These are phyloP conservation scores for Physaria fendleri DNA, from an alignment of 345 rosid genomes.

Conservation along the genomic window DNA sequence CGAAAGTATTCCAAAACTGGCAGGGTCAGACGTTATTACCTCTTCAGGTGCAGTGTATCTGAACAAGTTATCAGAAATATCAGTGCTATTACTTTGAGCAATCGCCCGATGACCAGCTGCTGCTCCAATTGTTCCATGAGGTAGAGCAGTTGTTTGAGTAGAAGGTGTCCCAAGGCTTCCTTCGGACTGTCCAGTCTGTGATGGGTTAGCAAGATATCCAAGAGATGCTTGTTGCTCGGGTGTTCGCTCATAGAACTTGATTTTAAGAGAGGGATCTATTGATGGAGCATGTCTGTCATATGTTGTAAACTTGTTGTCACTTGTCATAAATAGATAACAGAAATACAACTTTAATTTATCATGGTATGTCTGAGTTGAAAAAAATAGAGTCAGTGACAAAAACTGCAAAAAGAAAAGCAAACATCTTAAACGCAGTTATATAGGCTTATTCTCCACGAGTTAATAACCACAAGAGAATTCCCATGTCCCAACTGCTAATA, in stretches of 20 bases:
- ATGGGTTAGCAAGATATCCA: constrained; percentile 59
- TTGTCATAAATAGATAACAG: background rate
- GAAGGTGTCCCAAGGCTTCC: constrained; percentile 22
- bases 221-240: constrained; percentile 73
- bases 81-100: constrained; percentile 82
- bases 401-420: background rate
- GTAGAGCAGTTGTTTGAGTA: constrained; percentile 33
- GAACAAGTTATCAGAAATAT: constrained; percentile 70
- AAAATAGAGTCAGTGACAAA: background rate
- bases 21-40: constrained; percentile 36
- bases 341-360: background rate
- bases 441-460: background rate
- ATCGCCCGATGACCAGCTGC: constrained; percentile 77
- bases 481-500: background rate
- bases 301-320: background rate
- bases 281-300: constrained; percentile 73
- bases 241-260: constrained; percentile 81
- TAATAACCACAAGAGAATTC: background rate
- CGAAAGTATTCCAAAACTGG: background rate
- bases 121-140: constrained; percentile 86
- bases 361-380: background rate
- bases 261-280: constrained; percentile 60
- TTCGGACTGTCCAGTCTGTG: constrained; percentile 41
- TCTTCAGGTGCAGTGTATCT: constrained; percentile 90
- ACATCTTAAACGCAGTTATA: background rate